Evolutionary conservation across 2,329 filamentous ascomycete species (phyloP).

Genomic region (Aspergillus unguis): DNA sequence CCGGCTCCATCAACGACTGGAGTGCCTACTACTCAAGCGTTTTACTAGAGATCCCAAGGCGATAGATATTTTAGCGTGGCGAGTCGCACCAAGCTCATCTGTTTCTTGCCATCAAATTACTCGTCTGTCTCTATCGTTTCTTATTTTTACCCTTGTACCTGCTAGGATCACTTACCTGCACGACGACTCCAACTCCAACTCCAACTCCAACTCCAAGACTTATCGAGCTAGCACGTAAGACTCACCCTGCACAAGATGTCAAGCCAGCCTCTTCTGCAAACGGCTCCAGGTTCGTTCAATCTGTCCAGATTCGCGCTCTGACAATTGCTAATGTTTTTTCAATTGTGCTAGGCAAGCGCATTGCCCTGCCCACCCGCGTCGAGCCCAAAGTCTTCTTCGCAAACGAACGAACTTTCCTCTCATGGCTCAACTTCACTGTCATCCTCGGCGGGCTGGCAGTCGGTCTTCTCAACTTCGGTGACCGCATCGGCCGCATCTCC

Average conservation of each 20-base stretch:
- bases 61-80: slow-evolving; percentile 3
- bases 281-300: slow-evolving; percentile 69
- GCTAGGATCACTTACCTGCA: too few relatives aligned
- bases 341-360: slow-evolving; percentile 74
- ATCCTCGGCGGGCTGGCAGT: slow-evolving; percentile 95
- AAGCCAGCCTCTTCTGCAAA: slow-evolving; percentile 91
- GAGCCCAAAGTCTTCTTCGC: slow-evolving; percentile 99
- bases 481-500: slow-evolving; percentile 88
- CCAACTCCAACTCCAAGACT: not conserved
- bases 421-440: slow-evolving; percentile 99
- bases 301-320: not conserved
- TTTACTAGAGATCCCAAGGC: not conserved
- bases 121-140: not conserved
- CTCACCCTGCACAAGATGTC: slow-evolving; percentile 64
- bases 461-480: slow-evolving; percentile 96
- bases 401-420: slow-evolving; percentile 98
- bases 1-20: not conserved
- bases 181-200: too few relatives aligned
- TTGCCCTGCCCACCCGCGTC: slow-evolving; percentile 94
- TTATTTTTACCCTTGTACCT: not conserved
- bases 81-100: not conserved
- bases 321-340: not conserved
- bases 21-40: not conserved
- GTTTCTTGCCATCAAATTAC: not conserved
- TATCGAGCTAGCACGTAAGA: not conserved